A percentile compares a stretch with the other conserved stretches of the same genome.
Evolutionary conservation across 345 rosid species (phyloP).

Genomic region (Psidium guajava): DNA sequence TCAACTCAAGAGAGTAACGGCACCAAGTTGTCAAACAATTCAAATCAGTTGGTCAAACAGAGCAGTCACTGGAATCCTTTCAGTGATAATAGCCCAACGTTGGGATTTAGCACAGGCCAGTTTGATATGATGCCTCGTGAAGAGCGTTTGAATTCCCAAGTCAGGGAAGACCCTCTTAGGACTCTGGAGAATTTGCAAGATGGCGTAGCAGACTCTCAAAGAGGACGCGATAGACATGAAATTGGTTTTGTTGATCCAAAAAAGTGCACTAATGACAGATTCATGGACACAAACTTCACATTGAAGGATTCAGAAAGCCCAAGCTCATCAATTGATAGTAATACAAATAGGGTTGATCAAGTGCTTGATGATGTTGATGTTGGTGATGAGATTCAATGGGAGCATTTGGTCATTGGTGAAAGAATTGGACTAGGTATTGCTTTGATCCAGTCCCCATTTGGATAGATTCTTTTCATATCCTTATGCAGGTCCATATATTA

Average conservation of each 20-base stretch:
- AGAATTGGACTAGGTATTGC: constrained; percentile 95
- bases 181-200: constrained; percentile 24
- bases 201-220: constrained; percentile 8
- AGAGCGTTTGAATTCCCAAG: constrained; percentile 21
- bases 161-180: constrained; percentile 21
- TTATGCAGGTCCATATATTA: background rate
- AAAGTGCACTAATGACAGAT: constrained; percentile 44
- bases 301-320: constrained; percentile 58
- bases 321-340: constrained; percentile 50
- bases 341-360: constrained; percentile 40
- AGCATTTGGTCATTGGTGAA: constrained; percentile 86
- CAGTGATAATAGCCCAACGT: constrained; percentile 20
- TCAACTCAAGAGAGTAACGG: constrained; percentile 28
- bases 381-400: constrained; percentile 98
- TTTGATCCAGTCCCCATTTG: constrained; percentile 4
- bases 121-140: constrained; percentile 12
- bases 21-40: constrained; percentile 22
- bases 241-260: constrained; percentile 33
- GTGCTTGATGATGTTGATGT: constrained; percentile 88
- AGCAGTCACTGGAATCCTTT: constrained; percentile 23
- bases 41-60: constrained; percentile 27
- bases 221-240: constrained; percentile 30
- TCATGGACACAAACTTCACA: constrained; percentile 37
- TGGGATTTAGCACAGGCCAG: constrained; percentile 29
- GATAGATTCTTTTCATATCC: background rate